Base-by-base conservation (phyloP, 345 rosid genomes). In the Citrus reticulata region DNA sequence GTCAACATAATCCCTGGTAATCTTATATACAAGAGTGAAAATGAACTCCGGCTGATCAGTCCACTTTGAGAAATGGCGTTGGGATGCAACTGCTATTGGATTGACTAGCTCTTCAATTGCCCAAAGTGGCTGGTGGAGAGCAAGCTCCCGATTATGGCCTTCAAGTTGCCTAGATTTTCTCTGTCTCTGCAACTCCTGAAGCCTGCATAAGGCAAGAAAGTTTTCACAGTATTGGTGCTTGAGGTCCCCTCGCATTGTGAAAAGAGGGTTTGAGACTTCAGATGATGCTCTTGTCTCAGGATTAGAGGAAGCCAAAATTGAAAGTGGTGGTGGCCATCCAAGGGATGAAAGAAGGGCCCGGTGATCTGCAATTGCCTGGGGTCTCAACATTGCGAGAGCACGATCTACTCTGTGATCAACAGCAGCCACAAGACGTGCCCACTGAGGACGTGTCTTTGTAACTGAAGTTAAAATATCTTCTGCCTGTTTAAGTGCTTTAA, bases 61-160 rank as follows among this genome's bases (percentile, higher is more conserved):
- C 98, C 98, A 96, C 81, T 93, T 90, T 55, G 90, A 70, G 83
- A 96, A 96, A 83, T 96, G 93, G 8, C 77, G 83, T 40, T 93
- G 97, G 64, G 91, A 91, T 57, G 95, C 89, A 82, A 96, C 78
- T 10, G 91, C 87, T 73, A 94, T 77, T 79, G 99, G 99, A 72
- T 87, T 96, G 68, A 90, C 98, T 75, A 96, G 90, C 90, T 96
- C 99, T 87, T 93, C 98, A 81, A 94, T 87, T 77, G 97, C 99
- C 99, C 99, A 96, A 64, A 96, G 93, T 71, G 99, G 95, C 77
- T 94, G 98, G 57, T 82, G 90, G 54, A 91, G 84, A 80, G 94
- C 88, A 70, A 82, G 84, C 82, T 93, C 93, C 71, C 80, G 81
- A 78, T 89, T 86, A 71, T 79, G 86, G 72, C 92, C 92, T 79